Conservation (phyloP, 345 rosid species). For the Psidium friedrichsthalianum region DNA sequence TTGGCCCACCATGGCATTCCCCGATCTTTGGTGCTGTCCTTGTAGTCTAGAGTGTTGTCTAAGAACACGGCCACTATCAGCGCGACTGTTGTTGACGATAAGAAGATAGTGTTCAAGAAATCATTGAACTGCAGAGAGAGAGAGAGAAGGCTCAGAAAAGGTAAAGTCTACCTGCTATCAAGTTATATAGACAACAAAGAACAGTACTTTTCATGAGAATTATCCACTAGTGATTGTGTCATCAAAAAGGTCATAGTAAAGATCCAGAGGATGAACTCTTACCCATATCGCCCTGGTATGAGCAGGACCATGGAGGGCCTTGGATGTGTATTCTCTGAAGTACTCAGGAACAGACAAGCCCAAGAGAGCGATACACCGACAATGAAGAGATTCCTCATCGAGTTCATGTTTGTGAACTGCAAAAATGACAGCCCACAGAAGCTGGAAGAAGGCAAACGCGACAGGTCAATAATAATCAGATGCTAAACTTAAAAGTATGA, state of each 20-base stretch:
- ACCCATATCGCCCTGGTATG: slow-evolving; percentile 90
- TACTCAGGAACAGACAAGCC: slow-evolving; percentile 87
- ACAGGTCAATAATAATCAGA: background rate
- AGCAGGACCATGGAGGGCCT: slow-evolving; percentile 87
- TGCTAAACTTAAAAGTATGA: background rate
- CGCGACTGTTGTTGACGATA: slow-evolving; percentile 82
- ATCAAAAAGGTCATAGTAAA: background rate
- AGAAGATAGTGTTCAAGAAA: slow-evolving; percentile 89
- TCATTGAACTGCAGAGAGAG: slow-evolving; percentile 69
- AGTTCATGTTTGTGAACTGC: slow-evolving; percentile 99
- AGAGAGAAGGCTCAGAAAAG: background rate
- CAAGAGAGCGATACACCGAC: slow-evolving; percentile 68
- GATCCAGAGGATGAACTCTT: background rate
- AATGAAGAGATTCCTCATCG: slow-evolving; percentile 92
- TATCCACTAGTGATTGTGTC: background rate
- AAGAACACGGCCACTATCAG: slow-evolving; percentile 66
- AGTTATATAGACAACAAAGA: background rate
- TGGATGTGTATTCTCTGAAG: slow-evolving; percentile 68
- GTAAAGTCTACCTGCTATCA: background rate
- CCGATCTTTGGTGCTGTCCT: slow-evolving; percentile 74
- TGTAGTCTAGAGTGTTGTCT: slow-evolving; percentile 87
- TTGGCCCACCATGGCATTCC: slow-evolving; percentile 99
- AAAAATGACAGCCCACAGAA: slow-evolving; percentile 83
- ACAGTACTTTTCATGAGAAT: background rate
- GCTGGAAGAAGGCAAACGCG: slow-evolving; percentile 29